Evolutionary conservation across 2,329 filamentous ascomycete species (phyloP), one percentile per base, ranked within the genome.

Genomic region (Hypoxylon sp.): DNA sequence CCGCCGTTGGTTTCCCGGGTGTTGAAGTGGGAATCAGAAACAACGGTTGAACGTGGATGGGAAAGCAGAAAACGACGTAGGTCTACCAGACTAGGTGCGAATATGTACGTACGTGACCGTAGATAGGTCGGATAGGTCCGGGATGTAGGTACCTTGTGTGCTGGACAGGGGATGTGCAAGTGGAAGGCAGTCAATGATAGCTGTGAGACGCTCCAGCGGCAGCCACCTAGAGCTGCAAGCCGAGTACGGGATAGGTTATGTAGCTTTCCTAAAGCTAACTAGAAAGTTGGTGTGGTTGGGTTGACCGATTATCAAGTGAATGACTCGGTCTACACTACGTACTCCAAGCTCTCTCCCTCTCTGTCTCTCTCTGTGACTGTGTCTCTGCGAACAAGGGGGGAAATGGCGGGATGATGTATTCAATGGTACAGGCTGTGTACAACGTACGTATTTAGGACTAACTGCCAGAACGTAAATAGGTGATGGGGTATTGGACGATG

Each of bases 291-390:
- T 48, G 57, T 57, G 41, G 61, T 67, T 72, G 71, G 48, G 63
- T 67, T 67, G 70, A 71, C 73, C 73, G 73, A 75, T 73, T 69
- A 75, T 75, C 74, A 76, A 74, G 54, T 69, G 68, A 75, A 76
- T 76, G 74, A 76, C 74, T 76, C 74, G 71, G 70, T 68, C 63
- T 61, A 48, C 48, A 43, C 25, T 55, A 57, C 47, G 55, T 61
- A 57, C 55, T 61, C 25, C n/a, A 50, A 19, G 25, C 32, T 43
- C 11, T 60, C 16, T 46, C 43, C 21, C 30, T 21, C n/a, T 47
- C 47, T 55, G 27, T 46, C 11, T 51, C 37, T 39, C n/a, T 30
- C 19, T 63, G 47, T 57, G 32, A 48, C 41, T 61, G n/a, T 27
- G 45, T 61, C 43, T 69, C 55, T 63, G 54, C 57, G 39, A 59